Evolutionary conservation across 1,139 yeast species (phyloP), one percentile per base, ranked within the genome.

Genomic region (Nakaseomyces bracarensis): DNA sequence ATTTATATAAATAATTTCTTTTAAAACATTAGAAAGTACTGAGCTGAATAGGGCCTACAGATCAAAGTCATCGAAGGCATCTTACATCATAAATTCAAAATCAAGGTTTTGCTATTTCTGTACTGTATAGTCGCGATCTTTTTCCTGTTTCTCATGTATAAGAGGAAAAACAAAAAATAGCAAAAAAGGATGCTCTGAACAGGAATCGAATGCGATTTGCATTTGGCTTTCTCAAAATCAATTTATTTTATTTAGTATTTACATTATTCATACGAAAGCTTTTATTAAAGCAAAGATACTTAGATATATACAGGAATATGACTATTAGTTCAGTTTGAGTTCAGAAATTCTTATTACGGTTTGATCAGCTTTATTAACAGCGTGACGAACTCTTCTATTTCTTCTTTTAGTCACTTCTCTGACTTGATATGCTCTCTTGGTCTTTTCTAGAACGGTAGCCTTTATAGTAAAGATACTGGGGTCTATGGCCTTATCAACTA

Each of bases 401-500:
- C 97, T 79, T 61, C 82, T 80, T 62, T 83, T 84, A 6, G 81
- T 78, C 42, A 72, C 69, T 49, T 75, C 79, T 60, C 77, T 79
- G 37, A 80, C 72, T 50, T 77, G 72, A 65, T 83, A 75, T 49
- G 93, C 94, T 50, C 83, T 83, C 54, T 84, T 77, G 1, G 96
- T 84, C 66, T 86, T 82, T 58, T 89, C 98, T 25, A 85, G 66
- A 38, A 91, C 89, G 22, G 77, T 75, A 14, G 94, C 98, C 48
- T 72, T 78, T 52, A 91, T 71, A 4, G 75, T 68, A 58, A 71
- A 82, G 13, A 80, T 65, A 1, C 64, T 52, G 9, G 74, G 68
- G 48, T 75, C 78, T 37, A 80, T 69, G 9, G 77, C 75, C 14
- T 69, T 66, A 14, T 74, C 77, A 38, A 72, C 69, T 40, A 74